phyloP scores from a whole-genome alignment of 169 alveolate genomes.

The Neospora caninum region DNA sequence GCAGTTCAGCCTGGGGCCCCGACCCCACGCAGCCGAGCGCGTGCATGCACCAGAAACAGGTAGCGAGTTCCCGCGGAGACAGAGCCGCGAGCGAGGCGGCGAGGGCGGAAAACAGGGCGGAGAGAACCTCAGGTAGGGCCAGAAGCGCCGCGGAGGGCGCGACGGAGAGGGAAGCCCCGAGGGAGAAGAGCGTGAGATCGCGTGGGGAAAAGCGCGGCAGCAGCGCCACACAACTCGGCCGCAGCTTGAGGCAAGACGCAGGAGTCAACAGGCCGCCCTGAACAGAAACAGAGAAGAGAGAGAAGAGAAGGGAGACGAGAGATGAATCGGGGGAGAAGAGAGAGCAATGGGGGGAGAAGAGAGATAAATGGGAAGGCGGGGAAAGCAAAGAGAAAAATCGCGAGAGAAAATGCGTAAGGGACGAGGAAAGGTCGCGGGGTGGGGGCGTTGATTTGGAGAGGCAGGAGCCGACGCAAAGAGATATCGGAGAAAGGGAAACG shows the following conservation, averaged over 20 bases:
- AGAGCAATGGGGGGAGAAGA: not conserved
- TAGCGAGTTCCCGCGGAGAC: not conserved
- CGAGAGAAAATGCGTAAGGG: too few species aligned
- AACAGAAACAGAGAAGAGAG: not conserved
- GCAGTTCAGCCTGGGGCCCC: not conserved
- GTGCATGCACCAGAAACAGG: constrained; percentile 1
- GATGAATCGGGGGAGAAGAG: not conserved
- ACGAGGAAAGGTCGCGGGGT: too few species aligned
- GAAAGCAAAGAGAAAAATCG: too few species aligned
- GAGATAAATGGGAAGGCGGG: not conserved
- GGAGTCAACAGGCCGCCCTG: not conserved
- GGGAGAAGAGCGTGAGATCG: not conserved
- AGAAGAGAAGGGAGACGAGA: too few species aligned
- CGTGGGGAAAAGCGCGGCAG: not conserved
- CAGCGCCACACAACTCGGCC: not conserved
- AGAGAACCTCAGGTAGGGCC: not conserved
- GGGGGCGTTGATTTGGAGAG: too few species aligned
- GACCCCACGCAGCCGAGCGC: not conserved
- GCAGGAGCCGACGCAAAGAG: too few species aligned
- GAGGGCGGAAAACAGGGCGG: not conserved
- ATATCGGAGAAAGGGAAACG: too few species aligned
- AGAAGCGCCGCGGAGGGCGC: not conserved
- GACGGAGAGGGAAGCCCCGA: not conserved
- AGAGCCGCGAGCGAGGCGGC: not conserved
- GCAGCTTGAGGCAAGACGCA: not conserved